These are phyloP conservation scores for Phytophthora sojae DNA, from an alignment of 352 stramenopile genomes.

Conservation along the genomic window DNA sequence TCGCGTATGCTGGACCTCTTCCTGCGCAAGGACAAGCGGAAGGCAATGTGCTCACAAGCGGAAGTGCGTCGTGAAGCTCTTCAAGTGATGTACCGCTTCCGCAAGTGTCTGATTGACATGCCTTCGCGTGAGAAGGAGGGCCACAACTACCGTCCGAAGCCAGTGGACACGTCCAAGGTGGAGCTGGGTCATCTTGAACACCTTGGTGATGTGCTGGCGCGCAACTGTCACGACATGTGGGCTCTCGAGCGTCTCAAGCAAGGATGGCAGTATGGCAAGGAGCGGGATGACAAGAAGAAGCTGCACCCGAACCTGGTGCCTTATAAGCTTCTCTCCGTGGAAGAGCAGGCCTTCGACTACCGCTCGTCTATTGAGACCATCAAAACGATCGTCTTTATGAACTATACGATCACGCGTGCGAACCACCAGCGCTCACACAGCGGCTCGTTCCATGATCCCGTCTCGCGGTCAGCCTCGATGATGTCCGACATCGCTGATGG, in stretches of 20 bases:
- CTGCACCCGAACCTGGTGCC: constrained; percentile 85
- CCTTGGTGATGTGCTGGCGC: constrained; percentile 77
- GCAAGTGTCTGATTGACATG: constrained; percentile 90
- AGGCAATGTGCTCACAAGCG: constrained; percentile 67
- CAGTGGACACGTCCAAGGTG: constrained; percentile 80
- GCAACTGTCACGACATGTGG: constrained; percentile 91
- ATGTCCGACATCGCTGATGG: constrained; percentile 61
- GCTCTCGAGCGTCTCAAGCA: constrained; percentile 85
- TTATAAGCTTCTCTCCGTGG: constrained; percentile 79
- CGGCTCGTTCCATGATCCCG: constrained; percentile 69
- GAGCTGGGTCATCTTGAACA: constrained; percentile 78
- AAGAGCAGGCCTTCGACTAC: constrained; percentile 88
- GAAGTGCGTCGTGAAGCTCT: constrained; percentile 81
- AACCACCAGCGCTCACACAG: constrained; percentile 46
- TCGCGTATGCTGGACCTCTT: constrained; percentile 88
- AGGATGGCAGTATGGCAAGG: constrained; percentile 77
- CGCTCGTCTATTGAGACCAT: constrained; percentile 89
- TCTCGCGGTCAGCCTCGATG: constrained; percentile 73
- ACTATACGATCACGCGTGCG: constrained; percentile 78
- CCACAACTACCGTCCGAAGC: constrained; percentile 88
- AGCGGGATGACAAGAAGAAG: constrained; percentile 81
- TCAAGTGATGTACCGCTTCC: constrained; percentile 91
- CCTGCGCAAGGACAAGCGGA: constrained; percentile 81
- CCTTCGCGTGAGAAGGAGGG: constrained; percentile 89
- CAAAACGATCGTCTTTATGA: constrained; percentile 91